Evolutionary conservation across 2,329 filamentous ascomycete species (phyloP), one percentile per base, ranked within the genome.

Genomic region (Metarhizium brunneum): DNA sequence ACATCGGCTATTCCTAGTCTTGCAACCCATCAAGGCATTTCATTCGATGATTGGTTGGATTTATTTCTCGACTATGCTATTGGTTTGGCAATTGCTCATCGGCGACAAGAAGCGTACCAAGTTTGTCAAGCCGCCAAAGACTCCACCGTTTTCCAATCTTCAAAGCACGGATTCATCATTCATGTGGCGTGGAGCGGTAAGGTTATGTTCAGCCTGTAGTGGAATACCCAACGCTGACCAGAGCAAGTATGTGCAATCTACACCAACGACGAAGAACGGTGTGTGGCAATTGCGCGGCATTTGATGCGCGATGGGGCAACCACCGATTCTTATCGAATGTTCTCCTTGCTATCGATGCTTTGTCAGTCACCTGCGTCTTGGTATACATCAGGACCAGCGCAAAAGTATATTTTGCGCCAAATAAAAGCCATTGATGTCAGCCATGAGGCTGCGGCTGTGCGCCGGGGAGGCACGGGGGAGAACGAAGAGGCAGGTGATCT

Each of bases 401-500:
- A 96, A 69, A 97, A 97, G 68, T 95, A 89, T 66, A 85, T 97
- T 64, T 78, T 96, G 56, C 85, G 94, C 4, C 90, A 95, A 71
- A 89, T 99, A 71, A 95, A 95, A 69, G 84, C 85, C 3, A 88
- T 95, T 75, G 94, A 99, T 86, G 48, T 75, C 71, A 75, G 80
- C 14, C 73, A 77, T 14, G 72, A 77, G 45, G 70, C 73, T 32
- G 69, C 71, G 55, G 69, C 69, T 3, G 55, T 54, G 1, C 54
- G 59, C 64, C 8, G 68, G 42, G 59, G 68, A 57, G 63, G 40
- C 61, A 29, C 65, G 61, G 49, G 50, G 53, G 45, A 56, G 58
- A 14, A 52, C 16, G 47, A 47, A 36, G 49, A 50, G 30, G 11
- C 18, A 6, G 30, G 16, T 7, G 25, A 20, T 25, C 49, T 3